Evolutionary conservation across 164 flowering plant species (phyloP).

Genomic region (Vitis amurensis): DNA sequence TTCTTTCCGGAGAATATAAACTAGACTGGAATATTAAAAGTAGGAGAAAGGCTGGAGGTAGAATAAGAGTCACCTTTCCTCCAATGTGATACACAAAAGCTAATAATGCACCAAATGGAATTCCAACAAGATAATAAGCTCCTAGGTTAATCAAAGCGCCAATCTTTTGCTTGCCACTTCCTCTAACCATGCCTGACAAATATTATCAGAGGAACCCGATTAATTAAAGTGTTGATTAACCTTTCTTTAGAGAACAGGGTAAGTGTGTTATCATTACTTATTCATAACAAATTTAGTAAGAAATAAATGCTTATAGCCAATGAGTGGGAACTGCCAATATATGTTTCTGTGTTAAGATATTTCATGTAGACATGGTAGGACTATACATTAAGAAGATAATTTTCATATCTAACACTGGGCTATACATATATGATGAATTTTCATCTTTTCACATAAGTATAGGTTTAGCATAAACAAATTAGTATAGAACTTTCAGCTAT

Average conservation of each 20-base stretch:
- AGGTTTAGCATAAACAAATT: no score
- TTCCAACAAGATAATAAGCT: slow-evolving; percentile 40
- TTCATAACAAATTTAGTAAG: no score
- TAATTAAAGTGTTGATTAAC: neutral
- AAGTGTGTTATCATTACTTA: no score
- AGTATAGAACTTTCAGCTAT: neutral
- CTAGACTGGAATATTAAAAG: neutral
- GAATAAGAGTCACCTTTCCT: slow-evolving; percentile 29
- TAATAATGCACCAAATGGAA: slow-evolving; percentile 30
- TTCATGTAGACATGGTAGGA: no score
- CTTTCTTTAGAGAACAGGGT: neutral
- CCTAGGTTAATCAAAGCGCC: slow-evolving; percentile 40
- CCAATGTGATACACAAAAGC: slow-evolving; percentile 33
- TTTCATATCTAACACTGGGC: no score
- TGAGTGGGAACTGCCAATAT: no score
- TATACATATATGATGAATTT: no score
- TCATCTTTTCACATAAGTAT: no score
- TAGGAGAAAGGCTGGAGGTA: neutral
- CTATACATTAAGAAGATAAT: no score
- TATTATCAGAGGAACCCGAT: neutral
- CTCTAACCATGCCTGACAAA: slow-evolving; percentile 32
- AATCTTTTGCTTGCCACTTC: slow-evolving; percentile 46
- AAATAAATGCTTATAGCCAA: no score
- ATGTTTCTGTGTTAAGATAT: no score
- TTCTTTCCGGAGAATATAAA: neutral